Base-by-base conservation (phyloP, 306 rosid genomes). In the Vachellia collinsii region DNA sequence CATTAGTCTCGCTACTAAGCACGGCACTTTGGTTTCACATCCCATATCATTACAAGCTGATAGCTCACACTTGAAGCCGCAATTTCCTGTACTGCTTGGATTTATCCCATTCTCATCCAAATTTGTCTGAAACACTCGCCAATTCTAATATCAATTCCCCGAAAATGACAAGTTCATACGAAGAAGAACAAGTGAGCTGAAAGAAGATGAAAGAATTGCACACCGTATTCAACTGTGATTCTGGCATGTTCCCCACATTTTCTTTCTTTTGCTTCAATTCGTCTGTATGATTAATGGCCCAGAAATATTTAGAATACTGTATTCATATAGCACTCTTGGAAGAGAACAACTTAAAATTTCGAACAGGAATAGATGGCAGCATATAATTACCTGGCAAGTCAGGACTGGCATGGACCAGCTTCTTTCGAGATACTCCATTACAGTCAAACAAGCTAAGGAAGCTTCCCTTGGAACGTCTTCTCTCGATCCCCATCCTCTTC, bases 1-100 rank as follows among this genome's bases (percentile, higher is more conserved):
- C 99, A 95, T 95, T 51, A 95, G 91, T 81, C 96, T 89, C 4
- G 99, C 99, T 47, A 95, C 98, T 74, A 86, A 73, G 23, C 99
- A 87, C 0, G 97, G 97, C 77, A 88, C 92, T 88, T 87, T 91
- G 74, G 67, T 72, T 83, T 92, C 90, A 73, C 70, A 65, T 77
- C 19, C 41, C 16, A 5, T 34, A 34, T 25, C 68, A 13, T 9
- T 62, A 62, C n/a, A 6, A 13, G 37, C 41, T 29, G 41, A 62
- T 13, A 12, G 39, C 68, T 62, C n/a, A 13, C 68, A 12, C 41
- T 29, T 62, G 37, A 58, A 58, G 22, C 23, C 65, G 37, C 65
- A 58, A 10, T 23, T 20, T 4, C 10, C 7, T 4, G 16, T 12
- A 6, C 19, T 34, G n/a, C 41, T 62, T 29, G 39, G n/a, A 12